Percentiles rank a stretch among this genome's conserved stretches.
Conservation (phyloP, 2,329 filamentous ascomycete species). For the Neospermospora avenae region DNA sequence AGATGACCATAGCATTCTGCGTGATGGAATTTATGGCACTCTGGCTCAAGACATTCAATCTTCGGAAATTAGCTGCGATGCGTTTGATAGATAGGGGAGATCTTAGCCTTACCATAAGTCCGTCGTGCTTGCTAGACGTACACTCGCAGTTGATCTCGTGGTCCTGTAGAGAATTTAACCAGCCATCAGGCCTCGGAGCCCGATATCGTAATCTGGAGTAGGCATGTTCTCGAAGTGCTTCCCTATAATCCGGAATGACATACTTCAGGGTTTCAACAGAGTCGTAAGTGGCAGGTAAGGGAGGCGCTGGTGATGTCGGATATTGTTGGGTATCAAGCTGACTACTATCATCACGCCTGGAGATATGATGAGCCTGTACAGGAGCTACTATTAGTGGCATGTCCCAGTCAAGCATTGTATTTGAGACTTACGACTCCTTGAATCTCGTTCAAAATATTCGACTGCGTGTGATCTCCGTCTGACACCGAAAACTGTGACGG, state of each 20-base stretch:
- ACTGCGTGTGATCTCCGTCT: conserved; percentile 3
- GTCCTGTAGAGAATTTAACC: not conserved
- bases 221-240: not conserved
- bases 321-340: conserved; percentile 5
- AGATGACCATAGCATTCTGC: conserved; percentile 10
- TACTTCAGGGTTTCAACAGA: too few relatives aligned
- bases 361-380: not conserved
- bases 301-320: not conserved
- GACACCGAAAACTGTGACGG: not conserved
- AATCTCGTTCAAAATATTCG: not conserved
- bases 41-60: conserved; percentile 3
- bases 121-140: not conserved
- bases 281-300: not conserved
- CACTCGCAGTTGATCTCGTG: not conserved
- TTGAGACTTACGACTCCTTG: not conserved
- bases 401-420: not conserved
- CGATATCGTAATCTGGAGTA: not conserved
- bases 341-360: not conserved
- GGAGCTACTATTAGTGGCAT: not conserved
- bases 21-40: not conserved
- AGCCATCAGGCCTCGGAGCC: not conserved
- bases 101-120: not conserved
- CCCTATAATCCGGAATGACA: not conserved
- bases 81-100: not conserved
- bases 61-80: not conserved